A percentile compares a stretch with the other conserved stretches of the same genome.
phyloP scores from a whole-genome alignment of 768 basidiomycete species.

The Podaxis sp. region DNA sequence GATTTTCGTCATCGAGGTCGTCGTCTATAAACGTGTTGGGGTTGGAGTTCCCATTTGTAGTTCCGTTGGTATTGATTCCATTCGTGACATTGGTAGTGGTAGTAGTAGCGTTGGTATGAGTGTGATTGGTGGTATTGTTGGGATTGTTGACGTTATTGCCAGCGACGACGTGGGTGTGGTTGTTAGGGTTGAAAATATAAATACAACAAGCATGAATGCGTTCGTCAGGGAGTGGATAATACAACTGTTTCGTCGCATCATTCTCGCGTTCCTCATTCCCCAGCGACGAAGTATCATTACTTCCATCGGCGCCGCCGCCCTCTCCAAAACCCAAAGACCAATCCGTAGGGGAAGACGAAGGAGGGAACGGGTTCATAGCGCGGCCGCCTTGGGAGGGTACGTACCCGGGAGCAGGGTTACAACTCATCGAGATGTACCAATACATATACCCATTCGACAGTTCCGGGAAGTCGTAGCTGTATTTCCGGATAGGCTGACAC shows the following conservation, averaged over 20 bases:
- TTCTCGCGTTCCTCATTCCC: slow-evolving; percentile 36
- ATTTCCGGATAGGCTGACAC: slow-evolving; percentile 31
- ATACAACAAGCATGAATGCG: slow-evolving; percentile 50
- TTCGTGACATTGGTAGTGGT: not conserved
- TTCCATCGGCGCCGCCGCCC: slow-evolving; percentile 25
- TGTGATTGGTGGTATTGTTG: slow-evolving; percentile 4
- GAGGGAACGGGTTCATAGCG: slow-evolving; percentile 21
- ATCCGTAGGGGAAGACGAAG: slow-evolving; percentile 5
- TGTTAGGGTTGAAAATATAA: slow-evolving; percentile 42
- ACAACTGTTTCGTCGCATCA: slow-evolving; percentile 30
- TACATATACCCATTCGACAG: slow-evolving; percentile 45
- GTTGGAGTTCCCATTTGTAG: not conserved
- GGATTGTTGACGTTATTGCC: not conserved
- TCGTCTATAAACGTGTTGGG: not conserved
- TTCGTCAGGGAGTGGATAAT: slow-evolving; percentile 46
- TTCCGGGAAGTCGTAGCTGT: slow-evolving; percentile 40
- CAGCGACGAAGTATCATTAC: slow-evolving; percentile 39
- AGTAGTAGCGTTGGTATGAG: not conserved
- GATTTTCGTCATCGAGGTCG: slow-evolving; percentile 25
- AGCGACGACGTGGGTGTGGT: slow-evolving; percentile 12
- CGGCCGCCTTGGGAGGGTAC: slow-evolving; percentile 24
- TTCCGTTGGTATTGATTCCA: not conserved
- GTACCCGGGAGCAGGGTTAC: slow-evolving; percentile 46
- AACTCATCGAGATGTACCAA: slow-evolving; percentile 55
- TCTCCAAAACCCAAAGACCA: not conserved